A percentile compares a stretch with the other conserved stretches of the same genome.
These are phyloP conservation scores for Rhexocercosporidium sp. DNA, from an alignment of 2,329 filamentous ascomycete species.

Conservation along the genomic window DNA sequence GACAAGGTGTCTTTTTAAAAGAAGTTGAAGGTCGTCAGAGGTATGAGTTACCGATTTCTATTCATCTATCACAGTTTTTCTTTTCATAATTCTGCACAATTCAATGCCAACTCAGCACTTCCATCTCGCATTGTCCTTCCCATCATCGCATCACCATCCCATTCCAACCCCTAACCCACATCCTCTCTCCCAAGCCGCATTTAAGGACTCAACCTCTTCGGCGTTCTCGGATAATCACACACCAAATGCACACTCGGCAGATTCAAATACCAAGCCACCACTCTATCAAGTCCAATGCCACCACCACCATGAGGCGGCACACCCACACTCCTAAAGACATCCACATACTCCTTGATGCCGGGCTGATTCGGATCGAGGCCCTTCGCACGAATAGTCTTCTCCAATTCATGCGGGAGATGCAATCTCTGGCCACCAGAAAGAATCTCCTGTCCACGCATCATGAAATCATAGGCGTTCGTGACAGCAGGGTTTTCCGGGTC, in stretches of 20 bases:
- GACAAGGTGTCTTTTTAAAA: too few relatives aligned
- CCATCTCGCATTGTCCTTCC: not conserved
- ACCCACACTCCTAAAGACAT: conserved; percentile 79
- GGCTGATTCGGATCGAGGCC: conserved; percentile 77
- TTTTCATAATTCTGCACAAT: too few relatives aligned
- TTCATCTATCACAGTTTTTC: too few relatives aligned
- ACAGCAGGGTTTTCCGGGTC: conserved; percentile 69
- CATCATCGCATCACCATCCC: conserved; percentile 5
- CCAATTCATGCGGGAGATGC: conserved; percentile 76
- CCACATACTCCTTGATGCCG: conserved; percentile 89
- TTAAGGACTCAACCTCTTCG: conserved; percentile 61
- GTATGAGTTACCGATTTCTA: too few relatives aligned
- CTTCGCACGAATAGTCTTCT: conserved; percentile 76
- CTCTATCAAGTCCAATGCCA: conserved; percentile 87
- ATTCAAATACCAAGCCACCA: conserved; percentile 71
- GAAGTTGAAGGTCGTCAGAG: too few relatives aligned
- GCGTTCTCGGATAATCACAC: conserved; percentile 63
- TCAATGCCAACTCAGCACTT: too few relatives aligned
- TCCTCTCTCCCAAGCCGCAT: conserved; percentile 6
- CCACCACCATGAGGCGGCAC: conserved; percentile 91
- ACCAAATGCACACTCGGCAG: conserved; percentile 64
- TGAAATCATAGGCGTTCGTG: conserved; percentile 79
- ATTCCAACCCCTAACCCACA: conserved; percentile 12
- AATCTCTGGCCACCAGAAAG: conserved; percentile 92
- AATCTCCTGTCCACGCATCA: conserved; percentile 92